Base-by-base conservation (phyloP, 2,329 filamentous ascomycete species). In the Xylaria multiplex region DNA sequence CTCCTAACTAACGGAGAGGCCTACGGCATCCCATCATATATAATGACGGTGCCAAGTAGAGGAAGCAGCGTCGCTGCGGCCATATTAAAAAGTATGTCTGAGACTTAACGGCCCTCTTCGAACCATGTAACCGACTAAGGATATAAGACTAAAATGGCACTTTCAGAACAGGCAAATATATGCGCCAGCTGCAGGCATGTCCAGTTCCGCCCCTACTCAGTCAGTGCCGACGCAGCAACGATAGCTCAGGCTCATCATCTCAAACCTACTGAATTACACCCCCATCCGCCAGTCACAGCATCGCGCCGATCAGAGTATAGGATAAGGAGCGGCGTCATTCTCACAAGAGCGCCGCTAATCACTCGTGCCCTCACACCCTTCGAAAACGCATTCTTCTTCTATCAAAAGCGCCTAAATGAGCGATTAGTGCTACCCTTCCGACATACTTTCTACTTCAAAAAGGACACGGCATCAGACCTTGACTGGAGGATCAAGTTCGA, bases 361-460 rank as follows among this genome's bases (percentile, higher is more conserved):
- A 98, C 96, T 30, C 91, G 92, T 71, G 85, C 91, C 67, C 89
- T 95, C 60, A 92, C 91, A 40, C 85, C 92, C 13, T 98, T 99
- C 80, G 96, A 99, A 80, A 91, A 93, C 76, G 86, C 95, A 70
- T 98, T 91, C 82, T 97, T 91, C 84, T 93, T 99, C 78, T 99
- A 99, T 83, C 96, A 99, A 82, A 95, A 95, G 74, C 93, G 96
- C 14, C 86, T 99, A 67, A 97, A 98, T 80, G 96, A 99, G 84
- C 92, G 96, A 49, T 86, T 97, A 59, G 89, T 90, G 22, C 86
- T 96, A 4, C 92, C 94, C 1, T 99, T 98, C 79, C 91, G 91
- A 63, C 89, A 92, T 71, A 92, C 92, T 78, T 96, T 98, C 82
- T 99, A 97, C 86, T 97, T 94, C 87, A 97, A 97, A 84, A 90